These are phyloP conservation scores for Hypoxylon sp. DNA, from an alignment of 2,329 filamentous ascomycete genomes.

Conservation along the genomic window DNA sequence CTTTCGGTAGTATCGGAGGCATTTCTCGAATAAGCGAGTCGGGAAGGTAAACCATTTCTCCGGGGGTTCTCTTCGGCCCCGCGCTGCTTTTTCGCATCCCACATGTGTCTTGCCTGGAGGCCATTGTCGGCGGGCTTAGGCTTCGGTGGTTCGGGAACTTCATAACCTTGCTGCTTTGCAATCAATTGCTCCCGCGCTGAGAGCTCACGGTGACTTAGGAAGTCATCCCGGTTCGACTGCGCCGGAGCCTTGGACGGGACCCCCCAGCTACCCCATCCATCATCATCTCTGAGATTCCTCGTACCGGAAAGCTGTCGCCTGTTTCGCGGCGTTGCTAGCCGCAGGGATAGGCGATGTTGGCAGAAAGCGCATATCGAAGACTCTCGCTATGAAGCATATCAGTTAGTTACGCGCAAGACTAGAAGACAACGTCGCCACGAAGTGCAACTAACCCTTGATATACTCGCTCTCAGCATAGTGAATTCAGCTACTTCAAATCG, in stretches of 20 bases:
- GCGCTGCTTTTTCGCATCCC: conserved; percentile 41
- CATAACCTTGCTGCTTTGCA: conserved; percentile 32
- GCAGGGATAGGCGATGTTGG: conserved; percentile 48
- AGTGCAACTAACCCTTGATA: conserved; percentile 47
- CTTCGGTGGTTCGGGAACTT: conserved; percentile 19
- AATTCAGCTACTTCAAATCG: conserved; percentile 28
- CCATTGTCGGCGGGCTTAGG: conserved; percentile 15
- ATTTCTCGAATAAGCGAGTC: background rate
- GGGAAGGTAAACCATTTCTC: conserved; percentile 36
- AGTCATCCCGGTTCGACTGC: conserved; percentile 19
- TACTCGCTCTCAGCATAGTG: conserved; percentile 54
- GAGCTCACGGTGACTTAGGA: conserved; percentile 42
- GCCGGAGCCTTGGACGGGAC: conserved; percentile 12
- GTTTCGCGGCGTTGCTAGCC: conserved; percentile 31
- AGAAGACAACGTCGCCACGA: background rate
- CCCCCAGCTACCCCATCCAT: conserved; percentile 44
- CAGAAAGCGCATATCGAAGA: conserved; percentile 54
- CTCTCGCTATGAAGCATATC: conserved; percentile 46
- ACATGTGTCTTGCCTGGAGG: conserved; percentile 36
- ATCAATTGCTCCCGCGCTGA: conserved; percentile 47
- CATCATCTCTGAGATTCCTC: conserved; percentile 26
- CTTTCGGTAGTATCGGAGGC: background rate
- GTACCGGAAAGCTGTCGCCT: conserved; percentile 44
- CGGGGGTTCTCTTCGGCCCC: conserved; percentile 39
- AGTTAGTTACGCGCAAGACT: conserved; percentile 26